A percentile compares a stretch with the other conserved stretches of the same genome.
phyloP scores from a whole-genome alignment of 2,329 filamentous ascomycete genomes.

The Ustilaginoidea virens region DNA sequence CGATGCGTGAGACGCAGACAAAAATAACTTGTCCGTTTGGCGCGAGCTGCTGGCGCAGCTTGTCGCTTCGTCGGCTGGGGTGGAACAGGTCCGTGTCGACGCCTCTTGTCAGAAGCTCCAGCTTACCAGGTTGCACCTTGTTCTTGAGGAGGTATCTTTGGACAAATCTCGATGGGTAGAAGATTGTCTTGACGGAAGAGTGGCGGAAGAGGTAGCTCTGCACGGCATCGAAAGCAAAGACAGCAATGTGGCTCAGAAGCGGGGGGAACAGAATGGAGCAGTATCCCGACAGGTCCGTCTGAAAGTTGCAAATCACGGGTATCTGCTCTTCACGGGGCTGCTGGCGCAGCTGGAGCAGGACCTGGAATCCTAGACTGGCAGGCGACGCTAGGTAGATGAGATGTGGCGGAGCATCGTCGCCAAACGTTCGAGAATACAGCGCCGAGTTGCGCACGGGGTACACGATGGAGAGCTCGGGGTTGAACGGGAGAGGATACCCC shows the following conservation, averaged over 20 bases:
- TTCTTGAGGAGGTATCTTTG: conserved; percentile 42
- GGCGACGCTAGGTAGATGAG: conserved; percentile 56
- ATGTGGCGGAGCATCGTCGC: conserved; percentile 35
- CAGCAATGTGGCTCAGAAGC: conserved; percentile 44
- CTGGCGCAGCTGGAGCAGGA: conserved; percentile 52
- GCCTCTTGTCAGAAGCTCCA: conserved; percentile 46
- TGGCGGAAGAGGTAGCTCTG: conserved; percentile 53
- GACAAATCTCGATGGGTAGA: conserved; percentile 53
- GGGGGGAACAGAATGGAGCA: conserved; percentile 52
- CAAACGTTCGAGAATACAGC: conserved; percentile 45
- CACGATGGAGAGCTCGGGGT: conserved; percentile 54
- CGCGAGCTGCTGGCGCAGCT: conserved; percentile 37
- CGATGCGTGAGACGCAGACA: conserved; percentile 49
- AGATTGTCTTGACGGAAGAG: conserved; percentile 45
- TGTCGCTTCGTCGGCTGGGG: conserved; percentile 33
- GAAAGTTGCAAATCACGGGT: conserved; percentile 52
- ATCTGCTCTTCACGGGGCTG: conserved; percentile 37
- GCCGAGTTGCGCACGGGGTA: conserved; percentile 51
- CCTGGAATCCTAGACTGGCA: conserved; percentile 54
- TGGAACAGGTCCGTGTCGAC: conserved; percentile 49
- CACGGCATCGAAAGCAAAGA: conserved; percentile 44
- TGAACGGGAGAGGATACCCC: conserved; percentile 54
- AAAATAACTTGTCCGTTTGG: conserved; percentile 49
- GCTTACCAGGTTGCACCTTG: conserved; percentile 37
- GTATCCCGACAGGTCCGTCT: conserved; percentile 56